Evolutionary conservation across 805 yeast species (phyloP).

Genomic region (Geotrichum ghanense): DNA sequence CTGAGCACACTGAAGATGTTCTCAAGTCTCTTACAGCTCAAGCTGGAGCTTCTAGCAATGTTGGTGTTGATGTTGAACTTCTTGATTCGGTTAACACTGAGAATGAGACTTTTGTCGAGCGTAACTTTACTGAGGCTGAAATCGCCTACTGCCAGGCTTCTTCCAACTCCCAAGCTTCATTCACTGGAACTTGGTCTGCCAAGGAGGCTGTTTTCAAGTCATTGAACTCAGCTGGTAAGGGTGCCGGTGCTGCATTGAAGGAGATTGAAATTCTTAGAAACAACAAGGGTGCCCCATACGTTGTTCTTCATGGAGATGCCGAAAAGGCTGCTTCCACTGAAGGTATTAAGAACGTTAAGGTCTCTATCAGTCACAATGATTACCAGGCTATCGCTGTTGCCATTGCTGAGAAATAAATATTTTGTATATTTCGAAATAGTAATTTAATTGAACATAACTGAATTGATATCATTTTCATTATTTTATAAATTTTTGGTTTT

Average conservation of each 20-base stretch:
- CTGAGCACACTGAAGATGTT: constrained; percentile 54
- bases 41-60: constrained; percentile 35
- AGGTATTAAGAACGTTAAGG: constrained; percentile 63
- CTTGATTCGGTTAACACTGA: constrained; percentile 68
- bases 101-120: constrained; percentile 83
- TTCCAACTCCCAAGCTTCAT: constrained; percentile 76
- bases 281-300: constrained; percentile 70
- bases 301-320: constrained; percentile 67
- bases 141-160: constrained; percentile 65
- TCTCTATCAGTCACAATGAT: constrained; percentile 93
- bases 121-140: constrained; percentile 83
- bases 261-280: constrained; percentile 78
- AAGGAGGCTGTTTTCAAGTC: constrained; percentile 98
- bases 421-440: not conserved
- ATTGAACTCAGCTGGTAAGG: constrained; percentile 75
- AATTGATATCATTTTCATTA: constrained; percentile 3
- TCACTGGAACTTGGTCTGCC: constrained; percentile 98
- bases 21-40: constrained; percentile 43
- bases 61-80: constrained; percentile 96
- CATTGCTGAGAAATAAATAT: constrained; percentile 28
- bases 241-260: constrained; percentile 89
- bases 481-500: not conserved
- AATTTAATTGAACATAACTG: not conserved
- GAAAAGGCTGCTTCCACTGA: constrained; percentile 55
- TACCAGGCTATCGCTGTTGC: constrained; percentile 98